Conservation (phyloP, 208 protist genomes). For the Leishmania martiniquensis region DNA sequence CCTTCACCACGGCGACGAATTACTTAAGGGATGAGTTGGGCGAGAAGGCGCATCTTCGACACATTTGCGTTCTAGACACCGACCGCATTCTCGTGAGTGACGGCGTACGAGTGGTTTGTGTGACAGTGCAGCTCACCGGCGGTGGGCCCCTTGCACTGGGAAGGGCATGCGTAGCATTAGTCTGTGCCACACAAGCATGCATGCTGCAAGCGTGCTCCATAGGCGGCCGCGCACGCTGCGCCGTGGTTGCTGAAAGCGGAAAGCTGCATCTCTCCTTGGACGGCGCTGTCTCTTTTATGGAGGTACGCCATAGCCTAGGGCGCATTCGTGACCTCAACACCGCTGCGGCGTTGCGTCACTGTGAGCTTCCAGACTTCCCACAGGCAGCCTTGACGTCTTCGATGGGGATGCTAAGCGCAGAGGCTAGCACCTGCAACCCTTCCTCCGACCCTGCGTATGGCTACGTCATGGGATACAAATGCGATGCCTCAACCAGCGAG, state of each 20-base stretch:
- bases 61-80: conserved; percentile 25
- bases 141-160: conserved; percentile 19
- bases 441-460: conserved; percentile 17
- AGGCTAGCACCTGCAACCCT: not conserved
- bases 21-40: not conserved
- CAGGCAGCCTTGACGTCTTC: not conserved
- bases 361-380: conserved; percentile 31
- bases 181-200: conserved; percentile 27
- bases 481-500: not conserved
- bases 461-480: conserved; percentile 34
- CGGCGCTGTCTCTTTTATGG: conserved; percentile 48
- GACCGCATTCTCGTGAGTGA: conserved; percentile 25
- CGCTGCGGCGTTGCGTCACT: conserved; percentile 26
- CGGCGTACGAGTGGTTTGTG: conserved; percentile 3
- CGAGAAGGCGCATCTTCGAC: conserved; percentile 11
- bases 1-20: conserved; percentile 35
- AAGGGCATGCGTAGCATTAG: conserved; percentile 20
- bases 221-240: conserved; percentile 18
- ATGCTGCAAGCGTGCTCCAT: conserved; percentile 21
- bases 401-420: not conserved
- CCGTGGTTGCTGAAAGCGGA: conserved; percentile 53
- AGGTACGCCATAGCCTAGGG: conserved; percentile 67
- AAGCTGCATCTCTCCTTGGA: conserved; percentile 70
- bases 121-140: conserved; percentile 7
- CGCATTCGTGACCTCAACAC: conserved; percentile 48